Evolutionary conservation across 345 rosid genomes (phyloP), one percentile per base, ranked within the genome.

Genomic region (Populus davidiana): DNA sequence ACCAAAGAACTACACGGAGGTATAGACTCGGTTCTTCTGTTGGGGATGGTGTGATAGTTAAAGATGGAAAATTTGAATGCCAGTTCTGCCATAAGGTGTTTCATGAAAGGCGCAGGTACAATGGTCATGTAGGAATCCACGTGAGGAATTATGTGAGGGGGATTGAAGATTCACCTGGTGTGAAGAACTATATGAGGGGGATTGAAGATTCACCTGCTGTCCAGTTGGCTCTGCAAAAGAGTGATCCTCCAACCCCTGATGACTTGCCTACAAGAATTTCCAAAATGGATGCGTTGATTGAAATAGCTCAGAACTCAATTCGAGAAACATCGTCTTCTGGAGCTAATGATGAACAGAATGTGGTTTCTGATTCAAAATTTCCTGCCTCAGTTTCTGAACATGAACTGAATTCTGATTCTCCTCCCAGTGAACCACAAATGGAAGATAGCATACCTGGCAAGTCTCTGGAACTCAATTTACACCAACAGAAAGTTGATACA

Each of bases 211-310:
- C 88, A 52, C 17, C 43, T 67, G 44, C 43, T n/a, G 50, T 59
- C 44, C 83, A 65, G 56, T 77, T 76, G 68, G 81, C 71, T 73
- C 50, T 82, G 80, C 82, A 83, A 23, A 84, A 82, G 66, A 76
- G 65, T 36, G 87, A 85, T 47, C 71, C 86, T 73, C 83, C 79
- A 47, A 59, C 74, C 67, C 81, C 72, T 56, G 85, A 85, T 81
- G 90, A 79, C 54, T 54, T 79, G 67, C 86, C 90, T 70, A 23
- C 81, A 1, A 83, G 85, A 80, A 88, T 83, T n/a, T 92, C 94
- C 76, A 92, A 84, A 83, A 92, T 92, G 97, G 94, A 92, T 80
- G 97, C 94, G 29, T 72, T 92, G 73, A 85, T 92, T 81, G 94
- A 92, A 88, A 90, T 90, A 80, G 97, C 97, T n/a, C 93, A 92